phyloP scores from a whole-genome alignment of 192 early-diverging fungal species.

The Linnemannia schmuckeri region DNA sequence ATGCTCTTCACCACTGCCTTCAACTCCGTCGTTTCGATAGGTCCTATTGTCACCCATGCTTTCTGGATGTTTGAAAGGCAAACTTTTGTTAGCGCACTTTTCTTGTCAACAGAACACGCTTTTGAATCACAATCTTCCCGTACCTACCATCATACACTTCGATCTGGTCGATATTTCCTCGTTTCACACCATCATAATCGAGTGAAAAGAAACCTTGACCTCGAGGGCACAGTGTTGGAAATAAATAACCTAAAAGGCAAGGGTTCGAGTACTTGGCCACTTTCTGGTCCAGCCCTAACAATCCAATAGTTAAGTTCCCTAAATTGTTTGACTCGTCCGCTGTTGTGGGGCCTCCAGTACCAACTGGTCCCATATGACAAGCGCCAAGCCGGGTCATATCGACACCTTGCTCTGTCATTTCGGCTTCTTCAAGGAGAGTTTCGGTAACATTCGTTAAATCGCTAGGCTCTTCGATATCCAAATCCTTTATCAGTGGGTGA shows the following conservation, averaged over 20 bases:
- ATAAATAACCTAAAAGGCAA: constrained; percentile 18
- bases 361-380: constrained; percentile 21
- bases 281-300: constrained; percentile 16
- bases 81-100: no score
- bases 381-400: constrained; percentile 11
- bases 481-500: no score
- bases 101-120: no score
- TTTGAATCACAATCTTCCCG: no score
- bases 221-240: constrained; percentile 21
- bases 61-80: no score
- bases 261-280: constrained; percentile 30
- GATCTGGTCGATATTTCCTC: no score
- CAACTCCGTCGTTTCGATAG: no score
- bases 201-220: constrained; percentile 24
- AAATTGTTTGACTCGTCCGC: constrained; percentile 23
- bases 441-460: constrained; percentile 23
- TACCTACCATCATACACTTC: no score
- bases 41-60: no score
- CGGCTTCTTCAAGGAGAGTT: background rate
- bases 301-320: constrained; percentile 16
- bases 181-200: background rate
- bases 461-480: constrained; percentile 20
- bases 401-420: background rate
- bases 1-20: no score
- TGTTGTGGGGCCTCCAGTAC: constrained; percentile 23